These are phyloP conservation scores for Fistulina hepatica DNA, from an alignment of 1,284 basidiomycete genomes.

Conservation along the genomic window DNA sequence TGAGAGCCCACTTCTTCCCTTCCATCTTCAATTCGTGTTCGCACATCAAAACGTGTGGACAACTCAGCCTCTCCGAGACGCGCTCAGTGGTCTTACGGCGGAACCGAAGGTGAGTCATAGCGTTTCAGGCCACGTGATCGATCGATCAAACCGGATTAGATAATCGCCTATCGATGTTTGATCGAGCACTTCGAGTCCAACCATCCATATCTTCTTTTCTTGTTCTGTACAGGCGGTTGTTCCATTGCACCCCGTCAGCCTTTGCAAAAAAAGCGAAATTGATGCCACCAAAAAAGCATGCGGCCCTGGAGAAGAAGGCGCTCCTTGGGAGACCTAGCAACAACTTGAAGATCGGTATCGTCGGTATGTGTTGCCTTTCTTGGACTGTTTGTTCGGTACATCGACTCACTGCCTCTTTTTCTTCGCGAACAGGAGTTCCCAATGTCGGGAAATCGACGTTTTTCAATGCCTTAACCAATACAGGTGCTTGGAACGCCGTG, in stretches of 20 bases:
- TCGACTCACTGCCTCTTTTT: slow-evolving; percentile 9
- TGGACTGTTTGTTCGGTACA: slow-evolving; percentile 13
- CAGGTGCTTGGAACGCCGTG: slow-evolving; percentile 33
- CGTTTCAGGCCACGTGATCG: no score
- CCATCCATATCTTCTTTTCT: no score
- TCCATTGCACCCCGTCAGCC: not conserved
- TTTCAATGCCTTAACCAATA: slow-evolving; percentile 93
- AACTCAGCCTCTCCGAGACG: no score
- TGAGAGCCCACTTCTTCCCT: no score
- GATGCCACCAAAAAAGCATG: slow-evolving; percentile 83
- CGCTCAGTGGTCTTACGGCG: no score
- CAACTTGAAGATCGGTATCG: slow-evolving; percentile 94
- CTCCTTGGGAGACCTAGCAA: slow-evolving; percentile 86
- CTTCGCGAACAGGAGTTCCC: slow-evolving; percentile 76
- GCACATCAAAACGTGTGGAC: no score
- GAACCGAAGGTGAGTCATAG: no score
- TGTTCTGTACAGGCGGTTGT: no score
- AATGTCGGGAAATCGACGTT: slow-evolving; percentile 94
- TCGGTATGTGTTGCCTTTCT: slow-evolving; percentile 53
- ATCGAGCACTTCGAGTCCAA: no score
- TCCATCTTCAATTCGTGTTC: no score
- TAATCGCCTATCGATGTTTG: no score
- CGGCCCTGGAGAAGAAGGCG: slow-evolving; percentile 68
- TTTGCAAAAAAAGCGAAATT: slow-evolving; percentile 34
- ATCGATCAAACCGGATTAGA: no score